phyloP scores from a whole-genome alignment of 805 yeast genomes.

The Kuraishia cidri region DNA sequence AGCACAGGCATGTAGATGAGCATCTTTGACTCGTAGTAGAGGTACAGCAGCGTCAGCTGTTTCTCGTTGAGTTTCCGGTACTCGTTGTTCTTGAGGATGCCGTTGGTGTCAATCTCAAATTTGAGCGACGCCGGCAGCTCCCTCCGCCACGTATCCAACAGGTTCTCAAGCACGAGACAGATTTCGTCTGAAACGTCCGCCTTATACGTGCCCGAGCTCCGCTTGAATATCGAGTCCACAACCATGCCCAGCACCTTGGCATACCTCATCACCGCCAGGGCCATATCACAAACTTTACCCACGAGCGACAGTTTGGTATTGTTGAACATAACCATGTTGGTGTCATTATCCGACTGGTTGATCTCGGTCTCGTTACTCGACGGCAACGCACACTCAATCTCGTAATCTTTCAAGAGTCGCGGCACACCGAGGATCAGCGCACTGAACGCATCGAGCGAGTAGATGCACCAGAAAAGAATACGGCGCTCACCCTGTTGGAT shows the following conservation, averaged over 20 bases:
- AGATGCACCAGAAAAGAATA: constrained; percentile 77
- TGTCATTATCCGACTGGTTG: constrained; percentile 30
- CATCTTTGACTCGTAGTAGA: constrained; percentile 55
- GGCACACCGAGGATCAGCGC: constrained; percentile 80
- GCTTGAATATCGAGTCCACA: constrained; percentile 60
- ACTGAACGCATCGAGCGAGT: constrained; percentile 66
- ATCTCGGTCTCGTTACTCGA: constrained; percentile 29
- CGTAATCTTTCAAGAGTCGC: constrained; percentile 67
- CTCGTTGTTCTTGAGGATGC: constrained; percentile 29
- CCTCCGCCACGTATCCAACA: constrained; percentile 71
- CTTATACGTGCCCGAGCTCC: constrained; percentile 29
- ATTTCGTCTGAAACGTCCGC: constrained; percentile 19
- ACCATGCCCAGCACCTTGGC: constrained; percentile 68
- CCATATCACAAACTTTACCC: constrained; percentile 59
- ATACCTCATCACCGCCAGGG: constrained; percentile 58
- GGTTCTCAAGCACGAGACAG: constrained; percentile 40
- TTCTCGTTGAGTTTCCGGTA: constrained; percentile 26
- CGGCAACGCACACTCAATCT: constrained; percentile 82
- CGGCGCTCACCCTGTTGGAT: constrained; percentile 79
- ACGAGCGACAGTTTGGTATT: constrained; percentile 52
- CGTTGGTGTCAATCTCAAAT: constrained; percentile 58
- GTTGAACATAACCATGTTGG: constrained; percentile 50
- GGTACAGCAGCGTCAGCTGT: constrained; percentile 42
- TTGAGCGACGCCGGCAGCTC: constrained; percentile 53
- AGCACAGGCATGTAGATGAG: constrained; percentile 58